Evolutionary conservation across 768 basidiomycete genomes (phyloP).

Genomic region (Collybiopsis luxurians): DNA sequence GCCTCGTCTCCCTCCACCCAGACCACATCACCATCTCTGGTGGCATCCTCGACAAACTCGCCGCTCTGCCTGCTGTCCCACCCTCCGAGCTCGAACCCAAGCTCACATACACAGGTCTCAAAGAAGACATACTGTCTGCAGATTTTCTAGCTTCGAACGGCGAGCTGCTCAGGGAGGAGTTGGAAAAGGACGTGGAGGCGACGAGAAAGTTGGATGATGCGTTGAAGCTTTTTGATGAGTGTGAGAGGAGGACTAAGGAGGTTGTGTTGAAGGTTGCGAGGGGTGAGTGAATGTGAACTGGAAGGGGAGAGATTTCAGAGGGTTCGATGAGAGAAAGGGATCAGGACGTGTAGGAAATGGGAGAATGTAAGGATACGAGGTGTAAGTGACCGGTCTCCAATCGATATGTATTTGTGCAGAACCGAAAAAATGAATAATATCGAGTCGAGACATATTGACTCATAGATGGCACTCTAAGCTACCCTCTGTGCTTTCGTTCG

Average conservation of each 20-base stretch:
- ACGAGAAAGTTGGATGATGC: slow-evolving; percentile 44
- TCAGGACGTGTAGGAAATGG: too few species aligned
- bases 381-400: too few species aligned
- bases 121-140: not conserved
- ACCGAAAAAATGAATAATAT: too few species aligned
- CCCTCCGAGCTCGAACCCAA: slow-evolving; percentile 9
- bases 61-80: slow-evolving; percentile 20
- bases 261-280: slow-evolving; percentile 8
- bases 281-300: not conserved
- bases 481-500: too few species aligned
- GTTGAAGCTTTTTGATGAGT: slow-evolving; percentile 39
- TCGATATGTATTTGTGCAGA: too few species aligned
- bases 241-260: slow-evolving; percentile 38
- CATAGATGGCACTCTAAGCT: too few species aligned
- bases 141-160: slow-evolving; percentile 36
- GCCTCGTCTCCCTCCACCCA: slow-evolving; percentile 35
- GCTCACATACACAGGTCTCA: not conserved
- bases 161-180: slow-evolving; percentile 29
- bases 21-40: slow-evolving; percentile 44
- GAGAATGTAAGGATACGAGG: too few species aligned
- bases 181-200: slow-evolving; percentile 35
- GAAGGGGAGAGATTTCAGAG: too few species aligned
- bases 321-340: too few species aligned
- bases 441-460: too few species aligned
- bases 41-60: slow-evolving; percentile 36